Evolutionary conservation across 192 early-diverging fungal genomes (phyloP).

Genomic region (Coemansia sp.): DNA sequence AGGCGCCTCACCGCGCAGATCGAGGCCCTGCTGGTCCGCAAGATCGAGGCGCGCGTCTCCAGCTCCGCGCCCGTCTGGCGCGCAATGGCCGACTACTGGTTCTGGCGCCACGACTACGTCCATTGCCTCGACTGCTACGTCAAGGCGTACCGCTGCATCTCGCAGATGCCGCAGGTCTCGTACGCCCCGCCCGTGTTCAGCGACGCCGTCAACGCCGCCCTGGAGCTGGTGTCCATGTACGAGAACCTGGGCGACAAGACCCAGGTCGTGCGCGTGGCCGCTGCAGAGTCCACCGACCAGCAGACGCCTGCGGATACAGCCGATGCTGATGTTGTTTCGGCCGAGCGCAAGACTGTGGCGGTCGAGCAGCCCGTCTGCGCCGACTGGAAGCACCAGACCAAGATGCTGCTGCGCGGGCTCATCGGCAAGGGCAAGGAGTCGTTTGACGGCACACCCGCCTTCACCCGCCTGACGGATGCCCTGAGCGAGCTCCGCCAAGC

Average conservation of each 20-base stretch:
- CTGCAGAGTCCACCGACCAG: slow-evolving; percentile 21
- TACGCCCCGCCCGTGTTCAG: slow-evolving; percentile 71
- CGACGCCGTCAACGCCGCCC: slow-evolving; percentile 62
- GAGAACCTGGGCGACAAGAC: slow-evolving; percentile 64
- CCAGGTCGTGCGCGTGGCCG: slow-evolving; percentile 41
- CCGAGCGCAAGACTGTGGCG: slow-evolving; percentile 35
- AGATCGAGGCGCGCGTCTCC: slow-evolving; percentile 77
- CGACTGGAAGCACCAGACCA: slow-evolving; percentile 89
- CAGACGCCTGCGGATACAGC: slow-evolving; percentile 15
- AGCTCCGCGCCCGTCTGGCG: slow-evolving; percentile 72
- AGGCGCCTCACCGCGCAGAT: slow-evolving; percentile 33
- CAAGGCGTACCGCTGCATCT: slow-evolving; percentile 81
- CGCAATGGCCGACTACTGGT: slow-evolving; percentile 75
- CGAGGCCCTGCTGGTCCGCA: slow-evolving; percentile 62
- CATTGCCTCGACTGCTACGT: slow-evolving; percentile 74
- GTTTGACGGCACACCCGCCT: slow-evolving; percentile 65
- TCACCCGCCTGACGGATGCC: slow-evolving; percentile 61
- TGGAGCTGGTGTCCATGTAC: slow-evolving; percentile 80
- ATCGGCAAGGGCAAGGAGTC: slow-evolving; percentile 76
- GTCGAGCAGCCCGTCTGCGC: slow-evolving; percentile 61
- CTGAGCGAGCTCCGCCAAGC: slow-evolving; percentile 63
- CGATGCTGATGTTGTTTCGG: neutral
- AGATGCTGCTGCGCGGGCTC: slow-evolving; percentile 76
- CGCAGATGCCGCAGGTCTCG: slow-evolving; percentile 73
- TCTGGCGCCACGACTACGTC: slow-evolving; percentile 58